Evolutionary conservation across 1,139 yeast genomes (phyloP), one percentile per base, ranked within the genome.

Genomic region (Spathaspora sp.): DNA sequence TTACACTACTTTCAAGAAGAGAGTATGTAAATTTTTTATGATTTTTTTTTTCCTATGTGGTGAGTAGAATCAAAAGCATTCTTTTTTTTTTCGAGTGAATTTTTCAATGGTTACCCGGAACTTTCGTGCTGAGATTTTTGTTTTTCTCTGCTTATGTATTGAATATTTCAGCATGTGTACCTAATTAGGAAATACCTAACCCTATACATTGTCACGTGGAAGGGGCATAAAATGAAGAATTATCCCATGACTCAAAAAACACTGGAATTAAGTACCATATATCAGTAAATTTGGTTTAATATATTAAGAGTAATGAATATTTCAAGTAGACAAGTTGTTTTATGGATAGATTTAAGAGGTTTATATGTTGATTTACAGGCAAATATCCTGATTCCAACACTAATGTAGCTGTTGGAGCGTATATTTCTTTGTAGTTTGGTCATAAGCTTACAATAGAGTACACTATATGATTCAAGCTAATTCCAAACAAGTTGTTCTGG

Each of bases 181-280:
- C 50, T 8, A 42, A 41, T 44, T 36, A 23, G 49, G 47, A 7
- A 13, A 18, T 16, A 26, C 42, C 23, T 36, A 39, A 45, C 56
- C 56, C 56, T 51, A 43, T 9, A 2, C 9, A 1, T 13, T 13
- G 6, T 25, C 54, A 49, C 54, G 53, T 49, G 54, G 44, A 2
- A 6, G 6, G 7, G 7, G 2, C 16, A 13, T 11, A 11, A 13
- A n/a, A 13, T 11, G n/a, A 15, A 36, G 33, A 11, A 4, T 18
- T 29, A 15, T 6, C 29, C 17, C 26, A 25, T 4, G 15, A 37
- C 11, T 23, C 16, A 17, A 18, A 31, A 13, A 20, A 18, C 16
- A 13, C 17, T 29, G n/a, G 38, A 6, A 8, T 16, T 8, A n/a
- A 15, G 29, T 25, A 7, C 20, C 6, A 18, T n/a, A 15, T 17